These are phyloP conservation scores for Neurospora africana DNA, from an alignment of 495 filamentous ascomycete species.

Conservation along the genomic window DNA sequence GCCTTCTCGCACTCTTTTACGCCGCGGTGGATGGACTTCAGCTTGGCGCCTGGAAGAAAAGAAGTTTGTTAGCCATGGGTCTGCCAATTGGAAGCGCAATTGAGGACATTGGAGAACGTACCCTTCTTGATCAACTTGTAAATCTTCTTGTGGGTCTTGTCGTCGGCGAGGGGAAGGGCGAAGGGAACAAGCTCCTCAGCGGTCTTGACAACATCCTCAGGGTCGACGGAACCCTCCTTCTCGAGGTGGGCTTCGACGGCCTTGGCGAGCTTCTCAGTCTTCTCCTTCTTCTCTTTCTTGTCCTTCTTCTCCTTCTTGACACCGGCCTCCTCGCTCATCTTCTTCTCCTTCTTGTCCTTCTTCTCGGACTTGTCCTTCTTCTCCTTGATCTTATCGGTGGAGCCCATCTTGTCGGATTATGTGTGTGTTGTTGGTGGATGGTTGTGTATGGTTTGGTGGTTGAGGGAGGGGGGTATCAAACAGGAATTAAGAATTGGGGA, in stretches of 20 bases:
- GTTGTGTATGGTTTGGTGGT: background rate
- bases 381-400: conserved; percentile 13
- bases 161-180: conserved; percentile 78
- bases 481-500: background rate
- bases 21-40: conserved; percentile 88
- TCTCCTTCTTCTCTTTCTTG: conserved; percentile 69
- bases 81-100: too few species aligned
- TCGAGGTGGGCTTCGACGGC: conserved; percentile 25
- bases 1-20: conserved; percentile 98
- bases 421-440: background rate
- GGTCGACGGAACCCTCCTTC: conserved; percentile 20
- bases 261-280: conserved; percentile 37
- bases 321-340: conserved; percentile 19
- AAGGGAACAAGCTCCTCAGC: conserved; percentile 82
- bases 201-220: conserved; percentile 32
- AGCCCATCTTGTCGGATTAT: conserved; percentile 13
- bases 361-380: conserved; percentile 8
- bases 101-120: conserved; percentile 17
- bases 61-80: too few species aligned
- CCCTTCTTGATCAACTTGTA: conserved; percentile 90
- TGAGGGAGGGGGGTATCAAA: background rate
- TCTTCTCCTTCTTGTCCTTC: conserved; percentile 12
- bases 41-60: conserved; percentile 88
- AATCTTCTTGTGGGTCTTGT: conserved; percentile 87
- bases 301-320: conserved; percentile 68